A percentile compares a stretch with the other conserved stretches of the same genome.
These are phyloP conservation scores for Pseudopyricularia cyperi DNA, from an alignment of 2,329 filamentous ascomycete species.

Conservation along the genomic window DNA sequence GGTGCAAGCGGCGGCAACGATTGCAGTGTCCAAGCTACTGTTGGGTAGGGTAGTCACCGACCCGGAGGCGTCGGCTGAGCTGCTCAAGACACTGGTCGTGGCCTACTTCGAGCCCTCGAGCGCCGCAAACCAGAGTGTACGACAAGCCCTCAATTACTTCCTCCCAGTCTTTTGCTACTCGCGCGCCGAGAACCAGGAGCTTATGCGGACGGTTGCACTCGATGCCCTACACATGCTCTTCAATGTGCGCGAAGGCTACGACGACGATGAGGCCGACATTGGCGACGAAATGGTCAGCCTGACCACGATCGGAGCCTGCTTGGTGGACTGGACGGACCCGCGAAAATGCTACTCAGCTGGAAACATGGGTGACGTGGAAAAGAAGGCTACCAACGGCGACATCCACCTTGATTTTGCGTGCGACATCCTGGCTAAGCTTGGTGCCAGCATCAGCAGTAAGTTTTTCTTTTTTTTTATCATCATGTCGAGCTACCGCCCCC, in stretches of 20 bases:
- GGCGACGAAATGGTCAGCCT: constrained; percentile 70
- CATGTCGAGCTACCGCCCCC: neutral
- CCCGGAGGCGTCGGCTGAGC: constrained; percentile 49
- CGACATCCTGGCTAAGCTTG: constrained; percentile 63
- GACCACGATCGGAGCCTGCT: constrained; percentile 63
- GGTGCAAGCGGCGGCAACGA: constrained; percentile 70
- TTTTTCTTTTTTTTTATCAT: constrained; percentile 7
- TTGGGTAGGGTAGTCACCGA: constrained; percentile 69
- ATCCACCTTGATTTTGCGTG: constrained; percentile 69
- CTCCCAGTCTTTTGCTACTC: constrained; percentile 89
- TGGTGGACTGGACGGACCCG: constrained; percentile 93
- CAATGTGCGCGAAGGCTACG: constrained; percentile 56
- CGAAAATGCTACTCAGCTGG: constrained; percentile 54
- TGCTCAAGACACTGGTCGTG: constrained; percentile 75
- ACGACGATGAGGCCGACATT: constrained; percentile 63
- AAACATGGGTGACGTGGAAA: constrained; percentile 34
- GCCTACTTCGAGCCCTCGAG: constrained; percentile 85
- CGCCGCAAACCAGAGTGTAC: constrained; percentile 63
- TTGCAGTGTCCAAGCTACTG: constrained; percentile 75
- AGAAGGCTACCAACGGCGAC: constrained; percentile 57
- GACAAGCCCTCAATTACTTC: constrained; percentile 86
- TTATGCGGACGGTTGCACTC: constrained; percentile 65
- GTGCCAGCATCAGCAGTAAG: constrained; percentile 55
- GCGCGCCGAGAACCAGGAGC: constrained; percentile 64
- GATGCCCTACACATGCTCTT: constrained; percentile 64